Evolutionary conservation across 148 eudicot species (phyloP), one percentile per base, ranked within the genome.

Genomic region (Rhododendron williamsianum): DNA sequence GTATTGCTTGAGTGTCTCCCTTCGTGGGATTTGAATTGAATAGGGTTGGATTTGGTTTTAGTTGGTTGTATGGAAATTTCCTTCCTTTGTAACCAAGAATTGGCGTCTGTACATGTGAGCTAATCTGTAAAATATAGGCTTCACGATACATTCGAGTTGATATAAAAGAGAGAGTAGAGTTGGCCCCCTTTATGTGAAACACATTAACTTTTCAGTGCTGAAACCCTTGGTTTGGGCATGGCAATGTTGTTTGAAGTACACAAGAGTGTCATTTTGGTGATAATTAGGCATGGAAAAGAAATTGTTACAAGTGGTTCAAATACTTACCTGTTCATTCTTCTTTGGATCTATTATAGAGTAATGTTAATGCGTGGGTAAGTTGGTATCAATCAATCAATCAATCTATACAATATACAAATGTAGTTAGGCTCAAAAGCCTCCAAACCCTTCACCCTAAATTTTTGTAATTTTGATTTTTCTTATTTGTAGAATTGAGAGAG

Each of bases 81-180:
- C 80, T 45, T 23, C 30, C 49, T 10, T 77, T 45, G 80, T 46
- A 77, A 77, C 79, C 11, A 8, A 73, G 30, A 33, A 83, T 80
- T 80, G 78, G 33, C 38, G 10, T 16, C 58, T 74, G 84, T 86
- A 86, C 45, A 86, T 81, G 82, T n/a, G 73, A 73, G 60, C 76
- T 48, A 81, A 51, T 52, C 52, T 86, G 87, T 45, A 54, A 73
- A 49, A 4, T 72, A 58, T 12, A n/a, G 43, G 13, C 5, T 6
- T 46, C 54, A 41, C 25, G 15, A 49, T 27, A 49, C 16, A 60
- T 76, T 73, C 63, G 18, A 56, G 78, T 19, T 56, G 25, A 58
- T 77, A 33, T 77, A 6, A 3, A 4, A 36, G 10, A 52, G 12
- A 13, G 23, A 76, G 38, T 19, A 69, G 36, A 69, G 38, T 10